Base-by-base conservation (phyloP, 129 eudicot genomes). In the Silybum marianum region DNA sequence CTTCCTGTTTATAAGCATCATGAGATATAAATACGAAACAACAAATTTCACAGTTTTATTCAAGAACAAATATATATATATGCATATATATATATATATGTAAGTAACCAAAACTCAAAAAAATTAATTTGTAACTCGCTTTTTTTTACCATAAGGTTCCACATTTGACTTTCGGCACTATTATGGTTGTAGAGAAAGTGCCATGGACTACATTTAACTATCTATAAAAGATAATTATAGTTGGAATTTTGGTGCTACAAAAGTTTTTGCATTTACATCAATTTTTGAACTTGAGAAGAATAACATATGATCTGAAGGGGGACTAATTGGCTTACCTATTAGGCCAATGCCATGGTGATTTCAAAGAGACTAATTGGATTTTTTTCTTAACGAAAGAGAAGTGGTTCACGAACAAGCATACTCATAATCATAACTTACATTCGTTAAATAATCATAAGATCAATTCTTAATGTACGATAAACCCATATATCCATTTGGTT, bases 1-100 rank as follows among this genome's bases (percentile, higher is more conserved):
- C 98, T 82, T 95, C 99, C 99, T 95, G 79, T 75, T 73, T 34
- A 81, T 9, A 82, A 11, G 42, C 67, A 74, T 5, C 40, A 81
- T 85, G 70, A 82, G 28, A 73, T 13, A 46, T 23, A 21, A 21
- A 74, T 40, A 72, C 23, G 42, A 62, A 74, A 78, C 9, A 58
- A 34, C 2, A 25, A 81, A 76, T 44, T 48, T 1, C n/a, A 24
- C 2, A 34, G 8, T 2, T 67, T 21, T 0, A 51, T 54, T 70
- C 34, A 83, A 75, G 67, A 30, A 13, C 10, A 32, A 80, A 40
- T 24, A 6, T 2, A 7, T 19, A 5, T 60, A 60, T 9, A 32
- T 32, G 4, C 4, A 32, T 26, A 0, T 26, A 26, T 26, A 26
- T 26, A 26, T 26, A 26, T 26, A 1, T 26, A 26, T 26, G 2